phyloP scores from a whole-genome alignment of 257 asterid genomes.

The Solanum peruvianum region DNA sequence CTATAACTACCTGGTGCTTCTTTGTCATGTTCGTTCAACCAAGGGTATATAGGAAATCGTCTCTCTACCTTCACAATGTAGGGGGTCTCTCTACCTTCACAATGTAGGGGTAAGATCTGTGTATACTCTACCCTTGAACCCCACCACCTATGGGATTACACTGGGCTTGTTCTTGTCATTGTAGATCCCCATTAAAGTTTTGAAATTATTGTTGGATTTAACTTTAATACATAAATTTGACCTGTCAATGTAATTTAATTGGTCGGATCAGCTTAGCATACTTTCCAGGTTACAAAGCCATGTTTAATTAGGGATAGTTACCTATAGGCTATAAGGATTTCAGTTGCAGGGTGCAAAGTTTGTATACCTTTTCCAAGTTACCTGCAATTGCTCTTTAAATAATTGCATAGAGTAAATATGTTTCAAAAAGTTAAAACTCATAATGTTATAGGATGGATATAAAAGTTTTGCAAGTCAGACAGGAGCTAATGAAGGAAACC shows the following conservation, averaged over 20 bases:
- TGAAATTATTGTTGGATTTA: not conserved
- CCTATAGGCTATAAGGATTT: not conserved
- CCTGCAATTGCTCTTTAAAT: not conserved
- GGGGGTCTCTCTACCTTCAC: not conserved
- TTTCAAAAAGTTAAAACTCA: not conserved
- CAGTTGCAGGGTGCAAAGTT: not conserved
- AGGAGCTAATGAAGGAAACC: constrained; percentile 49
- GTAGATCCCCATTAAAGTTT: not conserved
- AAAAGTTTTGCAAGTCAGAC: constrained; percentile 34
- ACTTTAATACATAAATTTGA: not conserved
- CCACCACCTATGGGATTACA: not conserved
- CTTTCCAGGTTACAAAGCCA: not conserved
- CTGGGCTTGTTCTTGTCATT: not conserved
- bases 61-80: not conserved
- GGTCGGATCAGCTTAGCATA: not conserved
- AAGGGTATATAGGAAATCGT: not conserved
- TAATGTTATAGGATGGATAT: constrained; percentile 19
- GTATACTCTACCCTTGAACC: not conserved
- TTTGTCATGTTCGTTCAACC: not conserved
- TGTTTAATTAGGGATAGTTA: not conserved
- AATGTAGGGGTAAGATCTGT: not conserved
- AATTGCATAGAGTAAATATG: not conserved
- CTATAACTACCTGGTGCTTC: not conserved
- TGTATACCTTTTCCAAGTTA: not conserved
- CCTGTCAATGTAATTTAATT: not conserved